These are phyloP conservation scores for Phyllosticta citrichinensis DNA, from an alignment of 2,329 filamentous ascomycete species.

Conservation along the genomic window DNA sequence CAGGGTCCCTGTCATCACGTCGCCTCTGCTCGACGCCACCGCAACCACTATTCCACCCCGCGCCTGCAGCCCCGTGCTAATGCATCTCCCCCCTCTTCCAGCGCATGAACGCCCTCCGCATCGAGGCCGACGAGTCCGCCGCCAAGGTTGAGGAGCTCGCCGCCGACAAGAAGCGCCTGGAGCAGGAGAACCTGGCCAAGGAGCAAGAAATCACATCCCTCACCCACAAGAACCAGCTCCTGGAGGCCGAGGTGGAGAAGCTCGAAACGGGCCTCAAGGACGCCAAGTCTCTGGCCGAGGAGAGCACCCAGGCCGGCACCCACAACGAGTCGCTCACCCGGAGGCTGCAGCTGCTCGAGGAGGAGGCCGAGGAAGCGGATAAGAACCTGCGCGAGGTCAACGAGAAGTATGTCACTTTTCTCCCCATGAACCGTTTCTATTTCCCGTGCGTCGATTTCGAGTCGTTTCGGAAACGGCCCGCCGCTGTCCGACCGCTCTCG, in stretches of 20 bases:
- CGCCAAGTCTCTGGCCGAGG: conserved; percentile 75
- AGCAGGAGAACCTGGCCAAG: conserved; percentile 92
- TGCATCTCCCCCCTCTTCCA: conserved; percentile 28
- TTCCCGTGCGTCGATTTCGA: conserved; percentile 4
- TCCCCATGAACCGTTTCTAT: conserved; percentile 10
- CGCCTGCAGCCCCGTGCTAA: conserved; percentile 15
- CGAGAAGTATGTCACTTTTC: conserved; percentile 69
- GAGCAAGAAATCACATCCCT: conserved; percentile 97
- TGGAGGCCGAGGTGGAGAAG: conserved; percentile 89
- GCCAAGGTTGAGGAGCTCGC: conserved; percentile 81
- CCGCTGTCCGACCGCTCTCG: background rate
- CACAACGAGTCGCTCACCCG: conserved; percentile 88
- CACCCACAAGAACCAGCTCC: conserved; percentile 85
- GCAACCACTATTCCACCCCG: conserved; percentile 8
- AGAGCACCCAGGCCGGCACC: conserved; percentile 70
- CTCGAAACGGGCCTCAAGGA: conserved; percentile 75
- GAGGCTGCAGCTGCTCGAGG: conserved; percentile 90
- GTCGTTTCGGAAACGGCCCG: background rate
- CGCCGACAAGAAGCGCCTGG: conserved; percentile 74
- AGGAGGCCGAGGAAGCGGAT: conserved; percentile 94
- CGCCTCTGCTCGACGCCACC: background rate
- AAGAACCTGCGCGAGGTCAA: conserved; percentile 94
- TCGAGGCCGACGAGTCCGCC: conserved; percentile 81
- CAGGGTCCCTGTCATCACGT: conserved; percentile 9
- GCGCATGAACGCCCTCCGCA: conserved; percentile 92